Conservation (phyloP, 2,329 filamentous ascomycete species). For the Cadophora luteo-olivacea region DNA sequence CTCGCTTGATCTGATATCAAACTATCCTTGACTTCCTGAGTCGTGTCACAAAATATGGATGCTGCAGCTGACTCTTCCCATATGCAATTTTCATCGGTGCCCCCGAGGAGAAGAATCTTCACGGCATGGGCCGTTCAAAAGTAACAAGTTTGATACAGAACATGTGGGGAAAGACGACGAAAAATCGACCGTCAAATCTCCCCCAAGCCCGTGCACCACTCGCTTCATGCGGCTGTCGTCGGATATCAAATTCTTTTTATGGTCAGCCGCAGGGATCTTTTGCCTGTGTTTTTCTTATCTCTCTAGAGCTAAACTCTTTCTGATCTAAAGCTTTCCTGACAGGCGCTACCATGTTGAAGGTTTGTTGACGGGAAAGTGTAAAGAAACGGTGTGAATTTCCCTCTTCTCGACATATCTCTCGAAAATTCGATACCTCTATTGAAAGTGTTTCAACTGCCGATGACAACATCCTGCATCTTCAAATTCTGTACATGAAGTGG, state of each 20-base stretch:
- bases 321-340: background rate
- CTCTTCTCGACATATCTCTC: background rate
- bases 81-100: background rate
- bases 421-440: background rate
- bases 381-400: background rate
- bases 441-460: background rate
- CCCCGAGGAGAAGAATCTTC: conserved; percentile 7
- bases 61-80: background rate
- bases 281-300: conserved; percentile 5
- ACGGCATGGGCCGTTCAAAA: conserved; percentile 5
- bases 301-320: background rate
- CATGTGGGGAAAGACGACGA: conserved; percentile 5
- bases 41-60: background rate
- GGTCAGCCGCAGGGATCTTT: background rate
- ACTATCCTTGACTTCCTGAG: background rate
- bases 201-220: conserved; percentile 13
- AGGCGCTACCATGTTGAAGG: conserved; percentile 3
- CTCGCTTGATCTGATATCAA: background rate
- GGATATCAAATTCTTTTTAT: background rate
- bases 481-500: background rate
- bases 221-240: conserved; percentile 17
- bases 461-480: background rate
- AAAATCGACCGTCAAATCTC: conserved; percentile 12
- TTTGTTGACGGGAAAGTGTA: conserved; percentile 8
- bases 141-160: conserved; percentile 8